Percentiles rank a stretch among this genome's conserved stretches.
phyloP scores from a whole-genome alignment of 2,329 filamentous ascomycete species.

The Alternaria rosae region DNA sequence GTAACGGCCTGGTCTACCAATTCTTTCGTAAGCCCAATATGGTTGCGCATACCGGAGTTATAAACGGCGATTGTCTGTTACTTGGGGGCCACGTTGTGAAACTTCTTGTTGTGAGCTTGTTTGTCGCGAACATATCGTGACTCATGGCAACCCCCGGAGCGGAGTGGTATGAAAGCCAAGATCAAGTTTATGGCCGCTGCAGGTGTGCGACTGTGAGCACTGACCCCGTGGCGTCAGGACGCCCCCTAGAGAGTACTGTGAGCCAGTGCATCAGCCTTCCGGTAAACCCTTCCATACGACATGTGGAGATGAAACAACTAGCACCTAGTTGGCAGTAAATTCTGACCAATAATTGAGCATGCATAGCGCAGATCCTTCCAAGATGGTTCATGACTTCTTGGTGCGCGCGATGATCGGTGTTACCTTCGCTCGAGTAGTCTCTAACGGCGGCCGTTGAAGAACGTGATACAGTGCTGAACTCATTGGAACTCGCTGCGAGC shows the following conservation, averaged over 20 bases:
- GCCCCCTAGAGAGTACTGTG: neutral
- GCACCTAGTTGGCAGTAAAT: neutral
- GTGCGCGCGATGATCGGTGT: neutral
- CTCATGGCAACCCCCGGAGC: too few species aligned
- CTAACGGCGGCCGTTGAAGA: too few species aligned
- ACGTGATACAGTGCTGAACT: neutral
- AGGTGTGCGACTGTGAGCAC: neutral
- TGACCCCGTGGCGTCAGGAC: neutral
- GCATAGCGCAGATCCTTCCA: neutral
- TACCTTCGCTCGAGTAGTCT: neutral
- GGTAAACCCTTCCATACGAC: neutral
- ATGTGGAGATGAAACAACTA: neutral
- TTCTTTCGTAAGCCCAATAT: too few species aligned
- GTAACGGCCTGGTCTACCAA: too few species aligned
- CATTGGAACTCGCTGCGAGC: neutral
- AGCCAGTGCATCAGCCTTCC: neutral
- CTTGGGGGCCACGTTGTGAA: too few species aligned
- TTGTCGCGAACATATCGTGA: too few species aligned
- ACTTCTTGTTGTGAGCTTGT: too few species aligned
- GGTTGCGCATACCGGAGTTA: too few species aligned
- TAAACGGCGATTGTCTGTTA: too few species aligned
- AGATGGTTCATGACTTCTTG: neutral
- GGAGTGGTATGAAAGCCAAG: too few species aligned
- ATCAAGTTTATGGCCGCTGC: neutral
- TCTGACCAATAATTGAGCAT: neutral